phyloP scores from a whole-genome alignment of 73 alveolate genomes.

The Paramecium pentaurelia region DNA sequence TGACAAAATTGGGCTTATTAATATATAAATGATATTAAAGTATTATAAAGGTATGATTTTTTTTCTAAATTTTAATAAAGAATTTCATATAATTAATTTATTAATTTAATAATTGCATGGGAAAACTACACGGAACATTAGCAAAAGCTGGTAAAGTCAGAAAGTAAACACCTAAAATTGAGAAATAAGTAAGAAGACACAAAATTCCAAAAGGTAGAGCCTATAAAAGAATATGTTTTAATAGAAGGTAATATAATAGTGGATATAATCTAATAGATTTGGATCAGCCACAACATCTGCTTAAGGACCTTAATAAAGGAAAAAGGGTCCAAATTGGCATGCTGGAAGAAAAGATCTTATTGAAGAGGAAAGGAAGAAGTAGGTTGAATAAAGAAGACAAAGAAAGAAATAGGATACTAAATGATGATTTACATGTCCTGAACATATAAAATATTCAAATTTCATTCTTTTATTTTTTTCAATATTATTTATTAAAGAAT shows the following conservation, averaged over 20 bases:
- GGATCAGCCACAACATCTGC: slow-evolving; percentile 31
- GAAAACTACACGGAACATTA: slow-evolving; percentile 60
- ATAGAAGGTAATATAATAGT: slow-evolving; percentile 70
- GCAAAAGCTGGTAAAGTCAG: slow-evolving; percentile 67
- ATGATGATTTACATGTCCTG: not conserved
- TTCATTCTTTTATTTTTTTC: not conserved
- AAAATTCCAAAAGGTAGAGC: slow-evolving; percentile 94
- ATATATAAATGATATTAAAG: not conserved
- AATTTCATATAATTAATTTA: not conserved
- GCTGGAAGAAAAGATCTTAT: slow-evolving; percentile 61
- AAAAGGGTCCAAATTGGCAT: slow-evolving; percentile 64
- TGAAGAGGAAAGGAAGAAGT: slow-evolving; percentile 53
- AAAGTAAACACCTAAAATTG: slow-evolving; percentile 68
- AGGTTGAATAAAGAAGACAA: slow-evolving; percentile 15
- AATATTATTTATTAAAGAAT: not conserved
- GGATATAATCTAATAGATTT: not conserved
- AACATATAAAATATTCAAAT: not conserved
- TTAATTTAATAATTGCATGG: slow-evolving; percentile 44
- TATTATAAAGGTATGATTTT: not conserved
- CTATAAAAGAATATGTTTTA: slow-evolving; percentile 91
- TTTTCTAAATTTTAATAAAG: not conserved
- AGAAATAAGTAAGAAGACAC: slow-evolving; percentile 87
- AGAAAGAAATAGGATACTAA: not conserved
- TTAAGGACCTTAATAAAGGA: slow-evolving; percentile 43
- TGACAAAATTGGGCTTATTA: not conserved